Conservation (phyloP, 2,329 filamentous ascomycete species). For the Orbilia blumenaviensis region DNA sequence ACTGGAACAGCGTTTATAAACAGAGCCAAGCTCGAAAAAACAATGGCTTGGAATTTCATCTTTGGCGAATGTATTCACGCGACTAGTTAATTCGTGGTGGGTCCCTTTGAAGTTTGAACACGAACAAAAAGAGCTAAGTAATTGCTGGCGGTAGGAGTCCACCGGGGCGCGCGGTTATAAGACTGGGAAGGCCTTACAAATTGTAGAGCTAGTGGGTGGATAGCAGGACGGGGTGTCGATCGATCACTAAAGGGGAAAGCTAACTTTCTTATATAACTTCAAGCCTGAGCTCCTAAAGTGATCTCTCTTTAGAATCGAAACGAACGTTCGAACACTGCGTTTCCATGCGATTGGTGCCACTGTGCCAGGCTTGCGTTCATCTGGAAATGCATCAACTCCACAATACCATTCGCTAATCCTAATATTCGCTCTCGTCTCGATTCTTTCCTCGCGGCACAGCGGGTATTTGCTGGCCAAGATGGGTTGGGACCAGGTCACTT, state of each 20-base stretch:
- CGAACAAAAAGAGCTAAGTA: background rate
- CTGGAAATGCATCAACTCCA: background rate
- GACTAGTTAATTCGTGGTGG: background rate
- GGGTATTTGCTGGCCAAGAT: background rate
- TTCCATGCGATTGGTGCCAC: background rate
- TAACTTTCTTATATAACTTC: conserved; percentile 1
- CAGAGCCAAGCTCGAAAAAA: background rate
- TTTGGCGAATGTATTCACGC: background rate
- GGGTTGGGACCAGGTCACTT: background rate
- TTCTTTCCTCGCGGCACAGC: background rate
- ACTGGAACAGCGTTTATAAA: background rate
- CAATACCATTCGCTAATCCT: background rate
- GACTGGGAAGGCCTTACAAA: background rate
- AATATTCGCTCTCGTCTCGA: background rate
- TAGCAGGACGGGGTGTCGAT: background rate
- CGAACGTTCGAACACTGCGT: background rate
- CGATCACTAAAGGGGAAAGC: background rate
- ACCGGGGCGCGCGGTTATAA: background rate
- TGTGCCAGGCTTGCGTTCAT: background rate
- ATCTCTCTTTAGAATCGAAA: background rate
- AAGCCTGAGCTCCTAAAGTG: no score
- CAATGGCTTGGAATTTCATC: background rate
- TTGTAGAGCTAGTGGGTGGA: background rate
- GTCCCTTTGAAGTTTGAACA: background rate
- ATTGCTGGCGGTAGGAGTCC: background rate